Evolutionary conservation across 2,329 filamentous ascomycete genomes (phyloP), one percentile per base, ranked within the genome.

Genomic region (Epichloe gansuensis): DNA sequence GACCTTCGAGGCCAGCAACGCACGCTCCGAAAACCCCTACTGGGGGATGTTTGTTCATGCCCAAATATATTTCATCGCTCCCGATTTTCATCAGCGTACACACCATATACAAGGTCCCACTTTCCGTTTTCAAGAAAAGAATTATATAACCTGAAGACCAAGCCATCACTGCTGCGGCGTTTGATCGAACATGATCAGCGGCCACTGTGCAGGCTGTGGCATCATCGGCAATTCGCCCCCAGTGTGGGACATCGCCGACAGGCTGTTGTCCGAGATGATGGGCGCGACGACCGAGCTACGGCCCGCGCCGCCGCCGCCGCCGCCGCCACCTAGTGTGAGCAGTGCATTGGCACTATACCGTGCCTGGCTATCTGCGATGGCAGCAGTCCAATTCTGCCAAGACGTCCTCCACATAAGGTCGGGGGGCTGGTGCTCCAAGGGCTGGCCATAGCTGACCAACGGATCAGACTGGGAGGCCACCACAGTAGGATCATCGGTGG

Each of bases 361-460:
- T 44, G 76, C 73, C 53, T 75, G 72, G 36, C 63, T 72, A 56
- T 75, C 71, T 36, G 71, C 68, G 31, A 79, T 72, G 50, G 74
- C 73, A 0, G 71, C 68, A 8, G 74, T 73, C 76, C 76, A 80
- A 62, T 78, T 73, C 15, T 75, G 70, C 76, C 76, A 80, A 0
- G 73, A 68, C 54, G 73, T 77, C 7, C 66, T 68, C 66, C 63
- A 70, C 56, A 67, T 61, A 54, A 62, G 61, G n/a, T 66, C 63
- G 5, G 62, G 50, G 0, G 57, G 44, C 6, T 60, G 54, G 34
- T 63, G 58, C 50, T 50, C n/a, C 64, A 58, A n/a, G 63, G 64
- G 69, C 59, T 51, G 71, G 68, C 2, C 69, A 47, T 73, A 74
- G 2, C 65, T 60, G 4, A 71, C 61, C 48, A 74, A 58, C 0